These are phyloP conservation scores for Lecanicillium sp. DNA, from an alignment of 2,329 filamentous ascomycete species.

Conservation along the genomic window DNA sequence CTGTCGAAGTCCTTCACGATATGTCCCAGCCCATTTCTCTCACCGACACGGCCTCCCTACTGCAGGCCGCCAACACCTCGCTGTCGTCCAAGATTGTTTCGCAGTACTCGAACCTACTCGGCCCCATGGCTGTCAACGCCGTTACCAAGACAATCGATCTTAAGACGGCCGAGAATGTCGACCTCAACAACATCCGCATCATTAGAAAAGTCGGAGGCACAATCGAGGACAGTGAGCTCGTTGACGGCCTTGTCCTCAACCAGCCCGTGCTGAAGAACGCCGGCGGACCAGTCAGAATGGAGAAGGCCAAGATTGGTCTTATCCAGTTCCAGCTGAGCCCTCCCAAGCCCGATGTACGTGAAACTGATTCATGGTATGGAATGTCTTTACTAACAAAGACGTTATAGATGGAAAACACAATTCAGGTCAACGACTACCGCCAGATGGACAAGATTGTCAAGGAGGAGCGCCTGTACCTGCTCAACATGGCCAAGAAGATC, in stretches of 20 bases:
- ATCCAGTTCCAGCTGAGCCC: conserved; percentile 99
- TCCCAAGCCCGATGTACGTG: conserved; percentile 84
- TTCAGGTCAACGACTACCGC: conserved; percentile 97
- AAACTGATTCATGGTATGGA: neutral
- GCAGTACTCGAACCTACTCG: conserved; percentile 89
- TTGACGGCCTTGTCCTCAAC: conserved; percentile 88
- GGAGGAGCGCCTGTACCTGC: conserved; percentile 94
- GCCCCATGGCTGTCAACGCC: conserved; percentile 96
- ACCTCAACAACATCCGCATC: conserved; percentile 92
- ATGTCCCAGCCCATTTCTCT: conserved; percentile 95
- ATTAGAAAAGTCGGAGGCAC: conserved; percentile 97
- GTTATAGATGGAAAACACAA: conserved; percentile 92
- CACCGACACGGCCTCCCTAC: conserved; percentile 78
- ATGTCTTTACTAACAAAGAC: conserved; percentile 17
- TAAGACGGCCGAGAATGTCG: conserved; percentile 93
- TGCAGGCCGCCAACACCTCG: conserved; percentile 95
- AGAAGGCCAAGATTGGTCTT: conserved; percentile 93
- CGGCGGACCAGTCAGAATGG: conserved; percentile 83
- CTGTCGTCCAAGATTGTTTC: conserved; percentile 98
- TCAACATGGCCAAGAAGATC: conserved; percentile 99
- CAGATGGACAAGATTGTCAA: conserved; percentile 99
- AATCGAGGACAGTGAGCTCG: conserved; percentile 96
- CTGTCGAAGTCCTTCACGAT: conserved; percentile 83
- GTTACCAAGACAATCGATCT: conserved; percentile 94
- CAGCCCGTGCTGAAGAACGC: conserved; percentile 92